Base-by-base conservation (phyloP, 306 rosid genomes). In the Cajanus cajan region DNA sequence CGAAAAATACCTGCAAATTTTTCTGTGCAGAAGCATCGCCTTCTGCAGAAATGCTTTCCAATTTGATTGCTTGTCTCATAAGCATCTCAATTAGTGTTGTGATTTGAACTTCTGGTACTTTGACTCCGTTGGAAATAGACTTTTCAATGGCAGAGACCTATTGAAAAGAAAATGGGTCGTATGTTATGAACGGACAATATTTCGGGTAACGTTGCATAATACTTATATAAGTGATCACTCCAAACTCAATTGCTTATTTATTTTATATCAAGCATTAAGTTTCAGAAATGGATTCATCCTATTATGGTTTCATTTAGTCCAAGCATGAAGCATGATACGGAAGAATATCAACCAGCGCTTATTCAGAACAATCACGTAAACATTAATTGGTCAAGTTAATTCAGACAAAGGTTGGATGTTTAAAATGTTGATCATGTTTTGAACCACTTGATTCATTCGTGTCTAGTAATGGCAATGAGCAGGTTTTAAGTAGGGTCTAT, bases 41-140 rank as follows among this genome's bases (percentile, higher is more conserved):
- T 85, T 89, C 92, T 3, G 97, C 88, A 52, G 82, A 61, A 85
- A 92, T 86, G 47, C 44, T 74, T 68, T 94, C 97, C 36, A 94
- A 82, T 73, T 87, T 92, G 83, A 94, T 85, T 44, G 97, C 96
- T 86, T 86, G 97, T 83, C 91, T 88, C 98, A 92, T 92, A 11
- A 94, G 92, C 97, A 92, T 86, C 85, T 90, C 98, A 76, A 76
- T 90, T 8, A 92, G 72, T 4, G 96, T 90, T 4, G 95, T 85
- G 82, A 94, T 91, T 77, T 91, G 98, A 85, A 94, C 79, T 81
- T 94, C 98, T 4, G 94, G 85, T n/a, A 92, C 97, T 72, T 86
- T 92, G 2, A 88, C 77, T 78, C 91, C 94, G 14, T 67, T 76
- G 7, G 88, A 79, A 63, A 90, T 76, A 5, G 96, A 89, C 63